phyloP scores from a whole-genome alignment of 2,329 filamentous ascomycete genomes.

The Ilyonectria sp. region DNA sequence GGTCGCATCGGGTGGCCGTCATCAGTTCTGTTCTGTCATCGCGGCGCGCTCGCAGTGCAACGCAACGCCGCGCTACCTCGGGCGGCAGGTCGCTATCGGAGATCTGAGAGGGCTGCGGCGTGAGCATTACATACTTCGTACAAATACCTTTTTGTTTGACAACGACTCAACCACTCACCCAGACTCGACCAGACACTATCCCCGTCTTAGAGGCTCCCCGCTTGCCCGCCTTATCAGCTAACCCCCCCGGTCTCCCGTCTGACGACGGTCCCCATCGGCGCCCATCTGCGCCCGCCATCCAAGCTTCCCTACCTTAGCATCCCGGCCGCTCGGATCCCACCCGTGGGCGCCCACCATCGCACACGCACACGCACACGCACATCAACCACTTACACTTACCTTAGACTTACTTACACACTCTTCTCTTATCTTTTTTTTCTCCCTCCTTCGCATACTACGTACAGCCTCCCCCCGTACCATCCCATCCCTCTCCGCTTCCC shows the following conservation, averaged over 20 bases:
- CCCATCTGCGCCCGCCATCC: slow-evolving; percentile 50
- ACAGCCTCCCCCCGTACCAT: slow-evolving; percentile 18
- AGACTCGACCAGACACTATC: slow-evolving; percentile 27
- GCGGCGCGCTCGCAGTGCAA: slow-evolving; percentile 8
- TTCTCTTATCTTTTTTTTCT: slow-evolving; percentile 45
- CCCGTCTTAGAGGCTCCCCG: slow-evolving; percentile 46
- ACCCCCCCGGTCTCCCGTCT: slow-evolving; percentile 42
- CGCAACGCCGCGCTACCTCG: slow-evolving; percentile 8
- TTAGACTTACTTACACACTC: slow-evolving; percentile 35
- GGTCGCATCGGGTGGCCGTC: slow-evolving; percentile 18
- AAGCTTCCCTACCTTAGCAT: slow-evolving; percentile 45
- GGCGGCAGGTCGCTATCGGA: not conserved
- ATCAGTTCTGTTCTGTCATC: slow-evolving; percentile 14
- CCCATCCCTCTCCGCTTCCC: slow-evolving; percentile 46
- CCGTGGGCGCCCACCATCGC: slow-evolving; percentile 30
- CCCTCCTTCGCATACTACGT: slow-evolving; percentile 27
- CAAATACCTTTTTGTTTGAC: slow-evolving; percentile 26
- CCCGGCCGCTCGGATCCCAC: slow-evolving; percentile 50
- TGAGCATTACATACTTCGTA: slow-evolving; percentile 26
- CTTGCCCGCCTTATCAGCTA: slow-evolving; percentile 50
- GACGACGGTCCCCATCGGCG: slow-evolving; percentile 47
- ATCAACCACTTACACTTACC: slow-evolving; percentile 48
- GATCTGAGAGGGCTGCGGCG: slow-evolving; percentile 9
- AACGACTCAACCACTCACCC: slow-evolving; percentile 6
- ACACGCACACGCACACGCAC: slow-evolving; percentile 8